Conservation (phyloP, 192 early-diverging fungal species). For the Coemansia sp. region DNA sequence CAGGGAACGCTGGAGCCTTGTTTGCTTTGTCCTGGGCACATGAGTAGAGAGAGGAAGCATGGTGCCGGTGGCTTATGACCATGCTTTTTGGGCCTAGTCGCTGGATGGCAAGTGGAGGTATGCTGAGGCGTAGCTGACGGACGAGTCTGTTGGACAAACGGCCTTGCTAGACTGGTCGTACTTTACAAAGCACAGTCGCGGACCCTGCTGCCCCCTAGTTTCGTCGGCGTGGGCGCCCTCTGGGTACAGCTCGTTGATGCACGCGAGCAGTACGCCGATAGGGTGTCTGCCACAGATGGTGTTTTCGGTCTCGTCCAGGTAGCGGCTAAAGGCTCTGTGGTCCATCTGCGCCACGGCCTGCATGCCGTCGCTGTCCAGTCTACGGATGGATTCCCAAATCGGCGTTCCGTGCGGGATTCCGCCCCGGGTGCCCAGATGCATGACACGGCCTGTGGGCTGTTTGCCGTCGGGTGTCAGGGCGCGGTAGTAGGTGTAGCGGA, state of each 20-base stretch:
- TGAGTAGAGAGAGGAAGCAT: too few relatives aligned
- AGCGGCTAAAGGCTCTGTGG: constrained; percentile 60
- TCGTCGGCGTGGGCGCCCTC: neutral
- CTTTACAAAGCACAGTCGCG: constrained; percentile 65
- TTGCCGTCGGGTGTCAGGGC: constrained; percentile 9
- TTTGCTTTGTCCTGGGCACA: too few relatives aligned
- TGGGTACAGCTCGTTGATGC: constrained; percentile 45
- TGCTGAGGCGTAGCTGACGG: constrained; percentile 76
- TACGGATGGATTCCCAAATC: constrained; percentile 76
- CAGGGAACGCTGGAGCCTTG: too few relatives aligned
- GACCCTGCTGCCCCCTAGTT: neutral
- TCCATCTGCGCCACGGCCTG: constrained; percentile 61
- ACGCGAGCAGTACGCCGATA: constrained; percentile 78
- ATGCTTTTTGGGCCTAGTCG: too few relatives aligned
- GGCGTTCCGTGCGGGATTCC: constrained; percentile 23
- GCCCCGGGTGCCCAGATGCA: constrained; percentile 5
- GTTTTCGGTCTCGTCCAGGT: constrained; percentile 75
- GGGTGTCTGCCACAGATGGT: constrained; percentile 96
- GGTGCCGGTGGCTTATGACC: too few relatives aligned
- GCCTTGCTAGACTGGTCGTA: constrained; percentile 82
- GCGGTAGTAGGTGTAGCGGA: constrained; percentile 71
- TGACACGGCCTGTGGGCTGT: neutral
- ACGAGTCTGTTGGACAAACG: constrained; percentile 56
- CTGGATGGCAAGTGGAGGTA: constrained; percentile 34
- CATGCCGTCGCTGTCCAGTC: constrained; percentile 83